phyloP scores from a whole-genome alignment of 2,329 filamentous ascomycete genomes.

The Fusarium penzigii region DNA sequence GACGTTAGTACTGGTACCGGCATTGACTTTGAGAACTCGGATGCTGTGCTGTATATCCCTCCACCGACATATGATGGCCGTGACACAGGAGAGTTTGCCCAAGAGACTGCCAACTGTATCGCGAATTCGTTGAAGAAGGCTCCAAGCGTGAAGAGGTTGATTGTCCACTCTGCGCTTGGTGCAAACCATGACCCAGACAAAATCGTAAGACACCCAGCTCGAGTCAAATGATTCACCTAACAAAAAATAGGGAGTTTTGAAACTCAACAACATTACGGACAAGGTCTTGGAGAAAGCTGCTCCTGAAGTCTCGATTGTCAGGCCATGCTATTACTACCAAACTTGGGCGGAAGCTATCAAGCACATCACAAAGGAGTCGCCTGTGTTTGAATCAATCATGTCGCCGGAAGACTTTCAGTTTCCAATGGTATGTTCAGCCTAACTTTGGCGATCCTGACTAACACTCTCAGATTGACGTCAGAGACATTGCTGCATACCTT shows the following conservation, averaged over 20 bases:
- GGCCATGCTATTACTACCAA: constrained; percentile 25
- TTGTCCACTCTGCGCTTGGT: constrained; percentile 33
- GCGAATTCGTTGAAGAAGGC: constrained; percentile 19
- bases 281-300: constrained; percentile 18
- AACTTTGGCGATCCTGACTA: not conserved
- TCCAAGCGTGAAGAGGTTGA: constrained; percentile 16
- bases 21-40: constrained; percentile 32
- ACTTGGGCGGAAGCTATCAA: constrained; percentile 24
- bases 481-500: constrained; percentile 30
- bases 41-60: constrained; percentile 37
- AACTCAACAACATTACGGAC: constrained; percentile 25
- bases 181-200: constrained; percentile 29
- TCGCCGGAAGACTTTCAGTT: constrained; percentile 32
- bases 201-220: constrained; percentile 24
- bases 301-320: constrained; percentile 21
- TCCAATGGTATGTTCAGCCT: constrained; percentile 30
- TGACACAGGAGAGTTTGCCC: constrained; percentile 27
- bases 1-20: constrained; percentile 29
- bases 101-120: constrained; percentile 24
- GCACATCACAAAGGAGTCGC: constrained; percentile 20
- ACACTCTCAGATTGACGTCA: constrained; percentile 29
- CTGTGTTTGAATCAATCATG: constrained; percentile 28
- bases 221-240: too few relatives aligned
- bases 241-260: constrained; percentile 28
- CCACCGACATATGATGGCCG: constrained; percentile 31